phyloP scores from a whole-genome alignment of 345 rosid species.

The Toxicodendron radicans region DNA sequence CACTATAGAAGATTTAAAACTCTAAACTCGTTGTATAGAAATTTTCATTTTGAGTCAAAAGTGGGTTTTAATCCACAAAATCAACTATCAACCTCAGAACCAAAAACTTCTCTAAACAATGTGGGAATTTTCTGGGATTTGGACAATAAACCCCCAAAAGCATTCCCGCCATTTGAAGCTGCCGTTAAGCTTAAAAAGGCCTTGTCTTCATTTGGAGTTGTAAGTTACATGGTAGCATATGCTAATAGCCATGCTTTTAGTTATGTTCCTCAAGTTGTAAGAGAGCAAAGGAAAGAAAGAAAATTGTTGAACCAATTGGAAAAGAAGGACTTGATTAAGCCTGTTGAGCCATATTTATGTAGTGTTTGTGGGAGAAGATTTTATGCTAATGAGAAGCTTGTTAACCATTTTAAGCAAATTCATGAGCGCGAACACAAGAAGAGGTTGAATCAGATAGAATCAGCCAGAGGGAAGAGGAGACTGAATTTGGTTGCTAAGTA shows the following conservation, averaged over 20 bases:
- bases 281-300: conserved; percentile 60
- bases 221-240: conserved; percentile 62
- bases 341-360: conserved; percentile 59
- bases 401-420: conserved; percentile 78
- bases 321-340: conserved; percentile 55
- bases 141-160: conserved; percentile 74
- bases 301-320: conserved; percentile 61
- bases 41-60: conserved; percentile 24
- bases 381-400: conserved; percentile 60
- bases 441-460: conserved; percentile 78
- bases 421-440: conserved; percentile 77
- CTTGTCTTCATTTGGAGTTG: conserved; percentile 62
- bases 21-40: conserved; percentile 25
- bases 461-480: conserved; percentile 74
- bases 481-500: conserved; percentile 68
- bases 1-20: conserved; percentile 11
- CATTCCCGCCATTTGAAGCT: conserved; percentile 68
- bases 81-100: conserved; percentile 27
- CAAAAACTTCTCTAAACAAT: conserved; percentile 23
- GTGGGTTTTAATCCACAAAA: conserved; percentile 28
- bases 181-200: conserved; percentile 67
- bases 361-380: conserved; percentile 79
- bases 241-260: conserved; percentile 70
- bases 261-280: conserved; percentile 53
- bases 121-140: conserved; percentile 91